Evolutionary conservation across 2,329 filamentous ascomycete genomes (phyloP).

Genomic region (Cytospora piceicola): DNA sequence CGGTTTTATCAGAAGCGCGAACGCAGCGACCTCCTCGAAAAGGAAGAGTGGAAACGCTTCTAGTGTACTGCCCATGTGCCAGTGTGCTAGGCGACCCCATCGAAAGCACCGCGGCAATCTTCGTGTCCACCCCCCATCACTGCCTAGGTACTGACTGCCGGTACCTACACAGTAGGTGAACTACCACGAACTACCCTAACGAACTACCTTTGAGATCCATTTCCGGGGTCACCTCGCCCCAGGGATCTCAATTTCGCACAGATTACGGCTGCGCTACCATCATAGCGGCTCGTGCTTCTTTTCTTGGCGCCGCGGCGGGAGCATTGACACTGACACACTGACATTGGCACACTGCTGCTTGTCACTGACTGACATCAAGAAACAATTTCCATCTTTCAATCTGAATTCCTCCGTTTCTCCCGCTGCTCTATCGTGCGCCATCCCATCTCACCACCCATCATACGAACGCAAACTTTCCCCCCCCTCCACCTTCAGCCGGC

Average conservation of each 20-base stretch:
- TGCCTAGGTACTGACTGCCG: too few species aligned
- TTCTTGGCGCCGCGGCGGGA: conserved; percentile 19
- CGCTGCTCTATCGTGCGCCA: neutral
- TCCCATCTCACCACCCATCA: neutral
- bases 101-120: conserved; percentile 11
- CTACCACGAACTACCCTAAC: neutral
- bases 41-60: conserved; percentile 22
- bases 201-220: neutral
- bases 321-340: neutral
- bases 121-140: conserved; percentile 4
- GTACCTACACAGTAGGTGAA: too few species aligned
- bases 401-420: conserved; percentile 3
- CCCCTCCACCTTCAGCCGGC: conserved; percentile 3
- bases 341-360: neutral
- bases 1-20: conserved; percentile 6
- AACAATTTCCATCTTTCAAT: conserved; percentile 8
- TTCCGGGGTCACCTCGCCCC: conserved; percentile 2
- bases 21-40: conserved; percentile 21
- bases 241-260: conserved; percentile 28
- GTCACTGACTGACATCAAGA: conserved; percentile 11
- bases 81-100: conserved; percentile 1
- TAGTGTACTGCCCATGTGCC: too few species aligned
- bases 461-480: too few species aligned
- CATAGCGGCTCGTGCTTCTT: conserved; percentile 24
- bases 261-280: conserved; percentile 26